Conservation (phyloP, 345 rosid species). For the Brassica nigra region DNA sequence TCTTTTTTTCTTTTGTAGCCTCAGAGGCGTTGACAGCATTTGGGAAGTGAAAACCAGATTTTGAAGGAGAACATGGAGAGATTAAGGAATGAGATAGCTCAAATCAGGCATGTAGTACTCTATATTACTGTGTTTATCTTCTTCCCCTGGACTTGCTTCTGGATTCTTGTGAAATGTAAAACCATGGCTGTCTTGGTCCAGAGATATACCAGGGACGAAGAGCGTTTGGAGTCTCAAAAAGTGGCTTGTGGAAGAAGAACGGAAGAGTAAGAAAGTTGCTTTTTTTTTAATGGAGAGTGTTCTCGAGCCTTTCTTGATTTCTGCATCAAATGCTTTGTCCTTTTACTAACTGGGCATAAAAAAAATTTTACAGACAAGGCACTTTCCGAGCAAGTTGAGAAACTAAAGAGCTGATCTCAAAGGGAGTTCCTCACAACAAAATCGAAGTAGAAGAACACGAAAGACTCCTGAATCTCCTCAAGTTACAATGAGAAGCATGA, state of each 20-base stretch:
- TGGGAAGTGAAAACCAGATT: constrained; percentile 60
- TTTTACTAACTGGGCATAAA: constrained; percentile 11
- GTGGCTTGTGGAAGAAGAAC: constrained; percentile 61
- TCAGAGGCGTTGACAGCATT: constrained; percentile 74
- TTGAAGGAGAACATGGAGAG: constrained; percentile 48
- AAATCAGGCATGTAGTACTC: constrained; percentile 50
- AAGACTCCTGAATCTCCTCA: constrained; percentile 48
- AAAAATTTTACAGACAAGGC: constrained; percentile 51
- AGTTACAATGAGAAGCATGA: constrained; percentile 43
- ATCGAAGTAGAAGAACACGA: constrained; percentile 18
- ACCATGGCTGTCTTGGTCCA: constrained; percentile 10
- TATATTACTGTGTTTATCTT: background rate
- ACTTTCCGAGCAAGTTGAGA: constrained; percentile 68
- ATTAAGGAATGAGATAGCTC: constrained; percentile 52
- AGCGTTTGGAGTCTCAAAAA: constrained; percentile 60
- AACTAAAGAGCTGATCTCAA: constrained; percentile 56
- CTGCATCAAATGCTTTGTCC: background rate
- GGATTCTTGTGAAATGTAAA: background rate
- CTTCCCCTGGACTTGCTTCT: background rate
- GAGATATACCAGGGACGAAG: constrained; percentile 58
- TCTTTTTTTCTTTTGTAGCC: constrained; percentile 48
- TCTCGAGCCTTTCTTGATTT: background rate
- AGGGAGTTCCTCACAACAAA: constrained; percentile 31
- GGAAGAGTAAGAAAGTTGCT: constrained; percentile 64
- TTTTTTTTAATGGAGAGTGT: background rate